These are phyloP conservation scores for Bruguiera parviflora DNA, from an alignment of 345 rosid species.

Conservation along the genomic window DNA sequence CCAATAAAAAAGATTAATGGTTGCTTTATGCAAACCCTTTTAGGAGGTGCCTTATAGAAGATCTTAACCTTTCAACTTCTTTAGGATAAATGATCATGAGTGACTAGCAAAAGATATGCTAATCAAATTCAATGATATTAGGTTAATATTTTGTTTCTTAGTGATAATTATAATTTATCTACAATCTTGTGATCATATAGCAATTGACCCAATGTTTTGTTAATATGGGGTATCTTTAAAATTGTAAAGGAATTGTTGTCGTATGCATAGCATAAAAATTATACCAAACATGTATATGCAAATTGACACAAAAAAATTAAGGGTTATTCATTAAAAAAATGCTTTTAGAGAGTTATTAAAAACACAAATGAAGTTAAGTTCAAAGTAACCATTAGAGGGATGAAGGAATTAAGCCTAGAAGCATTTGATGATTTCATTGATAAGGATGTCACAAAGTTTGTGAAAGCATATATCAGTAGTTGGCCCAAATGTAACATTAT, in stretches of 20 bases:
- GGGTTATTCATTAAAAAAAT: neutral
- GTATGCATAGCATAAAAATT: neutral
- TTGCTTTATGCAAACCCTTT: neutral
- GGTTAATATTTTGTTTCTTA: too few species aligned
- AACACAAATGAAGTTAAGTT: neutral
- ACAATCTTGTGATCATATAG: too few species aligned
- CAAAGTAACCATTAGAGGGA: neutral
- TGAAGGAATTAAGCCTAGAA: neutral
- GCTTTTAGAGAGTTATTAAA: neutral
- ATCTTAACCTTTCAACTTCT: neutral
- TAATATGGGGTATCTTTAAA: neutral
- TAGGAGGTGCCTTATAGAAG: neutral
- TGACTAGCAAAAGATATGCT: neutral
- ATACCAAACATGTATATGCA: neutral
- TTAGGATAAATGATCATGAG: neutral
- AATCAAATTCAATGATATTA: too few species aligned
- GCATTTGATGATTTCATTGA: neutral
- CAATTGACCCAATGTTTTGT: too few species aligned
- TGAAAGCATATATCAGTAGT: neutral
- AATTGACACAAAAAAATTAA: neutral
- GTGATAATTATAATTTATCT: too few species aligned
- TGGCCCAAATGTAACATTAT: neutral
- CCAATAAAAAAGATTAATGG: neutral
- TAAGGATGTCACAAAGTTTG: neutral
- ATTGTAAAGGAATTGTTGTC: neutral